Conservation (phyloP, 495 filamentous ascomycete species). For the Trichoderma virens region DNA sequence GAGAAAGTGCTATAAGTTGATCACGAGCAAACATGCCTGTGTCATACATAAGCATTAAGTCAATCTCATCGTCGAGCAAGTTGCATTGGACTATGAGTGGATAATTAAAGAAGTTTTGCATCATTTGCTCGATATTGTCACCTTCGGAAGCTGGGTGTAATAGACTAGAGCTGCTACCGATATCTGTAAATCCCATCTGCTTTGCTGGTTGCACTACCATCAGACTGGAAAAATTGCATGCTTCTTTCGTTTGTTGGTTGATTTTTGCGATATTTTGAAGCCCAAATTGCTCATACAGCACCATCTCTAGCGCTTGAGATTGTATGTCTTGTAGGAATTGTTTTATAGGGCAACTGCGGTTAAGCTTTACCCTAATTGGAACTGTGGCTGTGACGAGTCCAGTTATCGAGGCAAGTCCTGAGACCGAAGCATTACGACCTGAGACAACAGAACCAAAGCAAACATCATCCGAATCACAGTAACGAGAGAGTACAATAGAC, state of each 20-base stretch:
- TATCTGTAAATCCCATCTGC: no score
- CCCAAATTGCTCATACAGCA: conserved; percentile 37
- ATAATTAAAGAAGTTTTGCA: conserved; percentile 14
- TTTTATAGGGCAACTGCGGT: conserved; percentile 23
- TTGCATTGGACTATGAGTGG: conserved; percentile 18
- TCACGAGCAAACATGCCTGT: conserved; percentile 10
- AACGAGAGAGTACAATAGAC: conserved; percentile 31
- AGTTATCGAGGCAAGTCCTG: conserved; percentile 39
- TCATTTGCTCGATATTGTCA: not conserved
- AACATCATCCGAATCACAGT: conserved; percentile 33
- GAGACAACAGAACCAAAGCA: conserved; percentile 42
- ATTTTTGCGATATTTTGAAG: conserved; percentile 34
- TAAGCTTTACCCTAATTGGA: no score
- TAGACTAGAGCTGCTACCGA: not conserved
- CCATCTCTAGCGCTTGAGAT: conserved; percentile 25
- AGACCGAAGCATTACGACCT: conserved; percentile 39
- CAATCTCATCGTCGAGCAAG: conserved; percentile 1
- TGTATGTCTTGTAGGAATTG: conserved; percentile 26
- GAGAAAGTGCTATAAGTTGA: conserved; percentile 16
- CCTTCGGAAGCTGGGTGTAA: conserved; percentile 15
- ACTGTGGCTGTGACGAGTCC: conserved; percentile 53
- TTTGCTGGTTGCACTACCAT: conserved; percentile 18
- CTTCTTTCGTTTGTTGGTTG: conserved; percentile 19
- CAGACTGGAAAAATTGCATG: conserved; percentile 33
- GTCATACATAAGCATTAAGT: conserved; percentile 15